Evolutionary conservation across 768 basidiomycete species (phyloP).

Genomic region (Hirschioporus abietinus): DNA sequence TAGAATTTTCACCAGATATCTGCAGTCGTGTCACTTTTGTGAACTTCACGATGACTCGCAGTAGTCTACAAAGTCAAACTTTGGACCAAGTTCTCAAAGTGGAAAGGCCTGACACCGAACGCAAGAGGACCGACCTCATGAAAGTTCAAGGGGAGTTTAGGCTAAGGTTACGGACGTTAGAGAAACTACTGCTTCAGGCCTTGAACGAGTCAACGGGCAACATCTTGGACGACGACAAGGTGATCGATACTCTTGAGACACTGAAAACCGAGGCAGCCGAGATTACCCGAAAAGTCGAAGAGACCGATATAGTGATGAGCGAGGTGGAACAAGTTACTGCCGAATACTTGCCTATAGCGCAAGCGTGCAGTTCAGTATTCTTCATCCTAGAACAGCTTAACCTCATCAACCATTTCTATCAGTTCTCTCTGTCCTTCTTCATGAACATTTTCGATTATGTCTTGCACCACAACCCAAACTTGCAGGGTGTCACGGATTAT

Average conservation of each 20-base stretch:
- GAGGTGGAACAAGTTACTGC: constrained; percentile 95
- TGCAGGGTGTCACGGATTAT: constrained; percentile 73
- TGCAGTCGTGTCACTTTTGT: constrained; percentile 96
- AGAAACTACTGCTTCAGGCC: constrained; percentile 88
- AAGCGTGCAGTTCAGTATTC: constrained; percentile 94
- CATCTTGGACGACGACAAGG: constrained; percentile 98
- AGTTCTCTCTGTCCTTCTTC: constrained; percentile 97
- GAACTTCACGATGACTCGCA: constrained; percentile 98
- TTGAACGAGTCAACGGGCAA: constrained; percentile 96
- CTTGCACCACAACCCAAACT: constrained; percentile 86
- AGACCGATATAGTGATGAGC: constrained; percentile 92
- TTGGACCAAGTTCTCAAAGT: constrained; percentile 95
- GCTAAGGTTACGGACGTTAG: constrained; percentile 84
- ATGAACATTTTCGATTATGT: constrained; percentile 97
- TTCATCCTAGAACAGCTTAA: constrained; percentile 95
- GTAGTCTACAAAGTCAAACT: constrained; percentile 97
- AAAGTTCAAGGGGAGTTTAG: constrained; percentile 98
- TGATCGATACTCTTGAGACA: constrained; percentile 93
- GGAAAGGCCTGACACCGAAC: constrained; percentile 94
- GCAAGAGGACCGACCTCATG: constrained; percentile 93
- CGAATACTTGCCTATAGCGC: constrained; percentile 91
- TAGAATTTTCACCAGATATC: constrained; percentile 97
- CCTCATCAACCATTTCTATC: constrained; percentile 95
- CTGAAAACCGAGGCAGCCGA: constrained; percentile 95
- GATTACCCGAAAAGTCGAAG: constrained; percentile 91